A percentile compares a stretch with the other conserved stretches of the same genome.
These are phyloP conservation scores for Gonium pectorale DNA, from an alignment of 139 green algal species.

Conservation along the genomic window DNA sequence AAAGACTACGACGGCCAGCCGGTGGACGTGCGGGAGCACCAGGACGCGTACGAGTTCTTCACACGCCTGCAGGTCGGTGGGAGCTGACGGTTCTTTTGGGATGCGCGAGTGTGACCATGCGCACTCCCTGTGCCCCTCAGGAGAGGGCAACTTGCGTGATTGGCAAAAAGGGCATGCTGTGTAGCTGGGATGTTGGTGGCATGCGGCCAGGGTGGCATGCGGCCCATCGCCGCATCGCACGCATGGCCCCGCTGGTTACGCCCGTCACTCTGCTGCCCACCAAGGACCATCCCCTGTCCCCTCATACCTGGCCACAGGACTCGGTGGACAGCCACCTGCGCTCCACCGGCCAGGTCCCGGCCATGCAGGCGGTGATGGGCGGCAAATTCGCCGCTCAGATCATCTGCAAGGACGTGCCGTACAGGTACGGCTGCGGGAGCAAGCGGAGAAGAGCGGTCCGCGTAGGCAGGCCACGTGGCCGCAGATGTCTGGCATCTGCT, in stretches of 20 bases:
- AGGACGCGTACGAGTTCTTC: conserved; percentile 96
- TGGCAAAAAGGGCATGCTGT: too few species aligned
- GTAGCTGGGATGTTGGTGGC: too few species aligned
- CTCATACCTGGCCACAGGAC: conserved; percentile 64
- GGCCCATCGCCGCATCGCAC: too few species aligned
- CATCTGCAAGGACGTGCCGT: conserved; percentile 68
- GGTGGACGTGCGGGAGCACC: conserved; percentile 90
- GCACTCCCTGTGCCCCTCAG: too few species aligned
- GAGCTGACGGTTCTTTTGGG: too few species aligned
- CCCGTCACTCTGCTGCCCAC: neutral
- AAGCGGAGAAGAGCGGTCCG: too few species aligned
- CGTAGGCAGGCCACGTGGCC: too few species aligned
- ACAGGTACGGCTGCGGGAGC: conserved; percentile 12
- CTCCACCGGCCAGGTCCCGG: conserved; percentile 53
- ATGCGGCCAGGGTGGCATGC: too few species aligned
- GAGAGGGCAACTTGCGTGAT: too few species aligned
- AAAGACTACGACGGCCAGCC: conserved; percentile 91
- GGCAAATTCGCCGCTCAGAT: conserved; percentile 86
- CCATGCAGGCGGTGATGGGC: conserved; percentile 81
- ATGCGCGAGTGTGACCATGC: too few species aligned
- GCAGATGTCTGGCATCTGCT: too few species aligned
- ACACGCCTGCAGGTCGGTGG: conserved; percentile 74
- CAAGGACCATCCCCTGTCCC: neutral
- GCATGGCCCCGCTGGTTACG: too few species aligned
- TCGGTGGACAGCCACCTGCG: conserved; percentile 74